Base-by-base conservation (phyloP, 345 rosid species). In the Garcia nutans region DNA sequence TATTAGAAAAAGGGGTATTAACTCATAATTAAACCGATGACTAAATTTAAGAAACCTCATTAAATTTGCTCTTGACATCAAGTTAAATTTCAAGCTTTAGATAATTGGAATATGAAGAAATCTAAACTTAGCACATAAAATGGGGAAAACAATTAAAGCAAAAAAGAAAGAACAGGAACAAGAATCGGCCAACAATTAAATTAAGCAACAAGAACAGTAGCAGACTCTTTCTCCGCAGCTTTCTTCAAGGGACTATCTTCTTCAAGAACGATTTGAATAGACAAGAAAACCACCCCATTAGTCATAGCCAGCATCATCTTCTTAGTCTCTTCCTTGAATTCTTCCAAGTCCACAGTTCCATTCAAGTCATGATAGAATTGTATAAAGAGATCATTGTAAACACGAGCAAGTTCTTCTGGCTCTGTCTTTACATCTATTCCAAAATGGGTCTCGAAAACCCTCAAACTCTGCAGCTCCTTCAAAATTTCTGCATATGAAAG, bases 241-340 rank as follows among this genome's bases (percentile, higher is more conserved):
- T 82, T 84, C 79, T 59, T 83, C 82, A 88, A 47, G 65, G 85
- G 65, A 68, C 89, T 78, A 31, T 84, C 89, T 65, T 85, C 82
- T 78, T 89, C 90, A 10, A 84, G 80, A 47, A 76, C 82, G 89
- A 86, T 88, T 61, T 84, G 86, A 42, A 84, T 73, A 2, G 93
- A 84, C 82, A 84, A 75, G 81, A 85, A 85, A 12, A 87, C 87
- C 52, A 88, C 44, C 13, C 86, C 91, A 20, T 56, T 77, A 8
- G 89, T 87, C 86, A 87, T 82, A 16, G 87, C 87, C 16, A 85
- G 74, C 89, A 84, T 74, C 81, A 86, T 86, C 33, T 72, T 50
- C 80, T 79, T 82, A 3, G 81, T 87, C 85, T 87, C 88, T 10
- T 73, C 66, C 85, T 71, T 83, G 73, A 83, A 85, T 87, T 87